These are phyloP conservation scores for Ampelomyces quisqualis DNA, from an alignment of 2,329 filamentous ascomycete species.

Conservation along the genomic window DNA sequence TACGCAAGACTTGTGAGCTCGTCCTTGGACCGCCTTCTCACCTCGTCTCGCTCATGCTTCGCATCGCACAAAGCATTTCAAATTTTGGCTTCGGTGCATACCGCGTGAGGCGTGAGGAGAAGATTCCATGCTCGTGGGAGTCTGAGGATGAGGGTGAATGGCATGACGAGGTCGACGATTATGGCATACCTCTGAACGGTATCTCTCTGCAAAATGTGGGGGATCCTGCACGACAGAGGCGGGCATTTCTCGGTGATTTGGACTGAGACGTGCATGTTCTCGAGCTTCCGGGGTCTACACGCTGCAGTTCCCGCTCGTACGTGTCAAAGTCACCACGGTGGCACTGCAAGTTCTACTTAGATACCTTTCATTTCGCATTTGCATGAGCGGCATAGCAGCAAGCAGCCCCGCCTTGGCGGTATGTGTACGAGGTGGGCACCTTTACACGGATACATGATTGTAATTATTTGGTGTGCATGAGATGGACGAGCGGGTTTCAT, in stretches of 20 bases:
- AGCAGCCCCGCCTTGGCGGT: constrained; percentile 13
- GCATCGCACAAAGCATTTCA: constrained; percentile 75
- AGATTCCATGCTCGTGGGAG: constrained; percentile 57
- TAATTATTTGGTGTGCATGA: constrained; percentile 5
- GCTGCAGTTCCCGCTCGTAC: neutral
- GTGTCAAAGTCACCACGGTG: no score
- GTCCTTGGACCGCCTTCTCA: constrained; percentile 79
- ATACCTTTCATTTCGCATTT: constrained; percentile 26
- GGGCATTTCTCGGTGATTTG: constrained; percentile 27
- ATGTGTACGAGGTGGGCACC: constrained; percentile 17
- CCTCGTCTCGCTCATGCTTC: constrained; percentile 75
- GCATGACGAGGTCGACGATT: constrained; percentile 60
- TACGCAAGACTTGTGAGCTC: constrained; percentile 75
- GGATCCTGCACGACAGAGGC: constrained; percentile 22
- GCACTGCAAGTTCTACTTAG: no score
- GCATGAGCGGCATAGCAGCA: constrained; percentile 21
- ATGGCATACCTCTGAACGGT: constrained; percentile 53
- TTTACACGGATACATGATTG: constrained; percentile 9
- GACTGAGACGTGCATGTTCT: no score
- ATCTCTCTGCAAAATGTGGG: constrained; percentile 46
- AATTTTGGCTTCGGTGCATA: constrained; percentile 42
- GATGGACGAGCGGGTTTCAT: neutral
- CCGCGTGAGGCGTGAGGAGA: constrained; percentile 31
- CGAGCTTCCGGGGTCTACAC: no score
- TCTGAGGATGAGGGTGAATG: constrained; percentile 56